Conservation (phyloP, 768 basidiomycete genomes). For the Tulasnella sp. region DNA sequence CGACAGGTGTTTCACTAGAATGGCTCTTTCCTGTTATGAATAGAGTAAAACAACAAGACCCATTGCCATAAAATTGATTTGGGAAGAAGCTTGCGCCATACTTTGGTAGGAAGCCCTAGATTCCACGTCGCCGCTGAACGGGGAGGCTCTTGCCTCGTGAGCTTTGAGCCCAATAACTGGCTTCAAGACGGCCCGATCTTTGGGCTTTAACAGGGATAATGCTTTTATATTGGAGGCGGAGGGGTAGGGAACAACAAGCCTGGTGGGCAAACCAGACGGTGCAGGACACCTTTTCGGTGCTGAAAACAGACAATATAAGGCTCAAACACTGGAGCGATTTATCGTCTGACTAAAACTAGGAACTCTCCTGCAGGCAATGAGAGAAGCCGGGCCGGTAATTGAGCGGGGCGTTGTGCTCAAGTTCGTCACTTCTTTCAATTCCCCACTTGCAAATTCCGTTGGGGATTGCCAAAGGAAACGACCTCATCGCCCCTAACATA, state of each 20-base stretch:
- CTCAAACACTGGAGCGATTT: neutral
- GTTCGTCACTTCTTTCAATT: neutral
- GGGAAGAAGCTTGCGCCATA: neutral
- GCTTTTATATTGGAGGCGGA: neutral
- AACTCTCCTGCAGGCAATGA: neutral
- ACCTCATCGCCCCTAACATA: neutral
- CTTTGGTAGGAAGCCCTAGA: neutral
- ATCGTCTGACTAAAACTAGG: neutral
- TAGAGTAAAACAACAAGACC: neutral
- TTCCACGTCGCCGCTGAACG: neutral
- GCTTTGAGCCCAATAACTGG: neutral
- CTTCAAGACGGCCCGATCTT: neutral
- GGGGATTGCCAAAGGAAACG: constrained; percentile 10
- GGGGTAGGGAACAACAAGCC: neutral
- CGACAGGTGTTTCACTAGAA: neutral
- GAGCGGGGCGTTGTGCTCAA: neutral
- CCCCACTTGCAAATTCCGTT: constrained; percentile 10
- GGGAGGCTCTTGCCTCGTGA: neutral
- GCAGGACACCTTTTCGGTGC: neutral
- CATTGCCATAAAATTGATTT: neutral
- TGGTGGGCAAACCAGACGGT: neutral
- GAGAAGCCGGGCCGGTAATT: neutral
- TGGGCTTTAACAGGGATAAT: neutral
- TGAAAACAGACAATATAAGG: neutral
- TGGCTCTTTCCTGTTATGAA: neutral